Evolutionary conservation across 2,329 filamentous ascomycete species (phyloP), one percentile per base, ranked within the genome.

Genomic region (Ophidiomyces ophidiicola): DNA sequence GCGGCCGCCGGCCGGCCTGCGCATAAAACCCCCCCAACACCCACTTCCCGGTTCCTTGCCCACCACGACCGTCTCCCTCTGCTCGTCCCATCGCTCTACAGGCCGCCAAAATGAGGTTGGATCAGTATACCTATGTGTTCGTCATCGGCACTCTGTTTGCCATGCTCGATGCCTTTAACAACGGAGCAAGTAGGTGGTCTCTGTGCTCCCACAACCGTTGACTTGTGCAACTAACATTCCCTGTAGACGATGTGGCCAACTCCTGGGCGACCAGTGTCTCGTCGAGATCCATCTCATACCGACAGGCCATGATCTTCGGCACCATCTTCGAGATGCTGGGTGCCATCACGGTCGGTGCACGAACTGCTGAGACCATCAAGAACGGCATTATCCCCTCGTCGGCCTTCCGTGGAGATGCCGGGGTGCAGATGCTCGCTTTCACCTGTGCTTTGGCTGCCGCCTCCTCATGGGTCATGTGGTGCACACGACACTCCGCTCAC

Each of bases 251-350:
- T 80, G 82, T 88, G 42, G 82, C 82, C 54, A 88, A 88, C 63
- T 67, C 82, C 36, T 87, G 80, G 78, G 82, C 82, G 5, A 87
- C 82, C 50, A 80, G 74, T 52, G 81, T 87, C 43, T 86, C 82
- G 14, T 86, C 82, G n/a, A 67, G 82, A 39, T 86, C 82, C 48
- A 69, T 84, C 53, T 68, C 76, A 2, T 81, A 83, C 63, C 61
- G 73, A 49, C 75, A 79, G 61, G 80, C 76, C 47, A 80, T 80
- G 75, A 50, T 78, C 23, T 63, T 80, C 33, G 73, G 76, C 33
- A 70, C 72, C 32, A 59, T 82, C 46, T 82, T 82, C 59, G 79
- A 83, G 58, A 67, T 82, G 59, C 58, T 74, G 32, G 79, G 78
- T 32, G 78, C 78, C 46, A 66, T 82, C 50, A 67, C 73, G 3